Percentiles rank a stretch among this genome's conserved stretches.
Evolutionary conservation across 352 stramenopile species (phyloP).

Genomic region (Pythium aristosporum): DNA sequence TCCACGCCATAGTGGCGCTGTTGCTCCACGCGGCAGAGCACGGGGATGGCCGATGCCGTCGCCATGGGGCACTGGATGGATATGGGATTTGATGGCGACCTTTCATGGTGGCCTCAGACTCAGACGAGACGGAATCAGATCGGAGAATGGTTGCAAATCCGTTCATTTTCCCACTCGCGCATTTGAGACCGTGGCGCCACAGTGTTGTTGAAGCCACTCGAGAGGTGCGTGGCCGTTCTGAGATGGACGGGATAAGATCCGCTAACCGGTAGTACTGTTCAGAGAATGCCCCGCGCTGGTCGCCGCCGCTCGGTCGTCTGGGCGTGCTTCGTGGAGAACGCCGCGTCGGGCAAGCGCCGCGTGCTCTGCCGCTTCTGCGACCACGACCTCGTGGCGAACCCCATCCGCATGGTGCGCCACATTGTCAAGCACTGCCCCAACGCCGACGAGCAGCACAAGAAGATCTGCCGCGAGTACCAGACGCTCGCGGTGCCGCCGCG

Average conservation of each 20-base stretch:
- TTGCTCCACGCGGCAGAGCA: constrained; percentile 75
- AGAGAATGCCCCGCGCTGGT: constrained; percentile 32
- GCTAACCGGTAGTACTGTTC: too few relatives aligned
- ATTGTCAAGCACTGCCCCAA: constrained; percentile 42
- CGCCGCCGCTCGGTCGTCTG: constrained; percentile 44
- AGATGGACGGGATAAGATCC: background rate
- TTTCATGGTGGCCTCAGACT: constrained; percentile 7
- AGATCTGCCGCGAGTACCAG: constrained; percentile 46
- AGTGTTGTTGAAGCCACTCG: background rate
- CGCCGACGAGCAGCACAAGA: constrained; percentile 43
- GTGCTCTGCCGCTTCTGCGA: constrained; percentile 51
- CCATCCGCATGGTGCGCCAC: constrained; percentile 46
- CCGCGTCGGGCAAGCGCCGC: constrained; percentile 34
- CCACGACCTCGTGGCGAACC: constrained; percentile 46
- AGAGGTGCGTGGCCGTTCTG: background rate
- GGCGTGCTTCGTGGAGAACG: constrained; percentile 43
- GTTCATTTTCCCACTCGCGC: too few relatives aligned
- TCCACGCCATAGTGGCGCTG: constrained; percentile 72
- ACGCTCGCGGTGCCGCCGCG: constrained; percentile 31
- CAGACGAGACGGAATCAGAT: constrained; percentile 1
- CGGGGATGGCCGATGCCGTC: constrained; percentile 27
- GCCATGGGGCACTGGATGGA: background rate
- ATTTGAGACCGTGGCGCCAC: constrained; percentile 2
- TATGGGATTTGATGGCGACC: background rate
- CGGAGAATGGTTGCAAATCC: background rate